phyloP scores from a whole-genome alignment of 2,329 filamentous ascomycete species.

The Raffaelea deltoideospora region DNA sequence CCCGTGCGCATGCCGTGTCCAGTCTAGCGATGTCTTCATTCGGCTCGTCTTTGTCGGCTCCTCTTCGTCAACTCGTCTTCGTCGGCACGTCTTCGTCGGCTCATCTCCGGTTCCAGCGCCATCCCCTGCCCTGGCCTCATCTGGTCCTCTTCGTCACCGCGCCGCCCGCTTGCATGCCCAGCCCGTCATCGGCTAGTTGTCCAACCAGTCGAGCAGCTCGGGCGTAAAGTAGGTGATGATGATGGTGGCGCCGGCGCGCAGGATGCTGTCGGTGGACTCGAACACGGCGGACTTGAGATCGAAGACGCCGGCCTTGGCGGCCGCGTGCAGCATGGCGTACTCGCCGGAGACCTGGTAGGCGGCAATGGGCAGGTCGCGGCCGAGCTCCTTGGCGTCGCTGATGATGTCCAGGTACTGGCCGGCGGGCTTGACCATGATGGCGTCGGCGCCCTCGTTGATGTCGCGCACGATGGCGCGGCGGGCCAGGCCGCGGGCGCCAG shows the following conservation, averaged over 20 bases:
- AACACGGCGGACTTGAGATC: conserved; percentile 90
- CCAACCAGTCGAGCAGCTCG: conserved; percentile 53
- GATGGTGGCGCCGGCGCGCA: conserved; percentile 85
- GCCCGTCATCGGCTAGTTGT: conserved; percentile 3
- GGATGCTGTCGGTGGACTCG: conserved; percentile 83
- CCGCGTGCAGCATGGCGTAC: conserved; percentile 95
- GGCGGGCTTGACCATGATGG: conserved; percentile 98
- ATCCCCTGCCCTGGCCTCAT: too few relatives aligned
- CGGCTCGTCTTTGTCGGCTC: too few relatives aligned
- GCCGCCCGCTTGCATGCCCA: neutral
- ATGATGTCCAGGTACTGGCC: conserved; percentile 96
- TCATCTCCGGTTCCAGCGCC: too few relatives aligned
- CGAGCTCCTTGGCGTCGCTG: conserved; percentile 88
- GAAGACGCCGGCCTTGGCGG: conserved; percentile 89
- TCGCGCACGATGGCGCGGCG: conserved; percentile 81
- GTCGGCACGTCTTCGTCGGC: too few relatives aligned
- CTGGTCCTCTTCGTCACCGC: too few relatives aligned
- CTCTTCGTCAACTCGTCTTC: too few relatives aligned
- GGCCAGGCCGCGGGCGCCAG: conserved; percentile 80
- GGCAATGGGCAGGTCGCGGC: conserved; percentile 78
- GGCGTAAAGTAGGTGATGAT: conserved; percentile 91
- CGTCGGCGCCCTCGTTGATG: conserved; percentile 85
- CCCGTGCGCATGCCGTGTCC: too few relatives aligned
- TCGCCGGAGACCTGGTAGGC: conserved; percentile 97
- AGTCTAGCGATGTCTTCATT: too few relatives aligned